Percentiles rank a stretch among this genome's conserved stretches.
Conservation (phyloP, 31 red algal genomes). For the Odonthalia washingtoniensis region DNA sequence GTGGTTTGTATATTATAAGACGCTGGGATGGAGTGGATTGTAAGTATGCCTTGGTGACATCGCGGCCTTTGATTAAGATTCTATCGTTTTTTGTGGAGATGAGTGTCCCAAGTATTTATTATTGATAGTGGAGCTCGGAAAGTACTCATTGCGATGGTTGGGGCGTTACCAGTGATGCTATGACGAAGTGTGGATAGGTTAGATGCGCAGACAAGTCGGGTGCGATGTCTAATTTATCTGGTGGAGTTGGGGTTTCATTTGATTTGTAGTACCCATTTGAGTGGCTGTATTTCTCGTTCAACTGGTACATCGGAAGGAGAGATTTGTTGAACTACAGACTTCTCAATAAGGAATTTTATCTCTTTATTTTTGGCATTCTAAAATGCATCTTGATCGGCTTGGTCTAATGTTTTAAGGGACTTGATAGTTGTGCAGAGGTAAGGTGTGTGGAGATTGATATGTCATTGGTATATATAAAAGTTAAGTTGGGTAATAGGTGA, state of each 20-base stretch:
- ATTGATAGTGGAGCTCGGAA: too few relatives aligned
- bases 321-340: too few relatives aligned
- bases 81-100: neutral
- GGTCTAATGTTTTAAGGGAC: neutral
- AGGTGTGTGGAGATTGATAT: neutral
- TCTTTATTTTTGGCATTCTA: neutral
- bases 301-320: neutral
- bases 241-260: neutral
- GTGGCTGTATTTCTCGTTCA: neutral
- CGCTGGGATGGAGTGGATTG: neutral
- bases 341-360: neutral
- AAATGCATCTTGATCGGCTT: neutral
- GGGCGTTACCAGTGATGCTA: too few relatives aligned
- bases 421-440: neutral
- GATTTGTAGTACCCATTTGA: neutral
- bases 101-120: too few relatives aligned
- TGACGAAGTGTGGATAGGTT: neutral
- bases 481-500: neutral
- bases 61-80: neutral
- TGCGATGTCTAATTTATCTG: neutral
- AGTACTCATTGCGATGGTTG: too few relatives aligned
- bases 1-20: neutral
- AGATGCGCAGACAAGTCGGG: neutral
- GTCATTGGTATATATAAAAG: neutral
- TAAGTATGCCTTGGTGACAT: neutral